phyloP scores from a whole-genome alignment of 2,329 filamentous ascomycete genomes.

The Verticillium nonalfalfae region DNA sequence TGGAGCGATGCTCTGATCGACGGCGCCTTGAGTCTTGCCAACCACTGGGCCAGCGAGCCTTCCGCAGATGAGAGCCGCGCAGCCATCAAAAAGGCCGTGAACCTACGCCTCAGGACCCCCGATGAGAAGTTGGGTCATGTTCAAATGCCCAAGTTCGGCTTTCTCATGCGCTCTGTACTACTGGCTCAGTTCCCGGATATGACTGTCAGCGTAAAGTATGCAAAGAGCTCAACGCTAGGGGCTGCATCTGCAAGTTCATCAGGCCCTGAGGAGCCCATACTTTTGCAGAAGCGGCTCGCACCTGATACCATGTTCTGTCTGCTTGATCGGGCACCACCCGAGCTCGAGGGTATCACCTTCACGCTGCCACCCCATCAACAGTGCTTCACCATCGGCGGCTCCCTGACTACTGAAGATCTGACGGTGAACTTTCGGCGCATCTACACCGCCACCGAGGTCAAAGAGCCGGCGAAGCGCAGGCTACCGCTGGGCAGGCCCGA shows the following conservation, averaged over 20 bases:
- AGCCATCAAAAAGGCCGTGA: slow-evolving; percentile 19
- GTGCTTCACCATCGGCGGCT: slow-evolving; percentile 16
- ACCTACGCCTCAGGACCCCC: slow-evolving; percentile 16
- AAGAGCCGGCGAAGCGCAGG: too few relatives aligned
- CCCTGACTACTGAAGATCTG: slow-evolving; percentile 5
- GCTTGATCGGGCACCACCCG: slow-evolving; percentile 10
- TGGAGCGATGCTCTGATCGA: slow-evolving; percentile 37
- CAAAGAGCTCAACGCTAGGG: slow-evolving; percentile 14
- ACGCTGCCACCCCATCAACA: slow-evolving; percentile 30
- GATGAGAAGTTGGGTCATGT: too few relatives aligned
- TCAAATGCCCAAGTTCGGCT: slow-evolving; percentile 26
- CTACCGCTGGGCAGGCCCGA: too few relatives aligned
- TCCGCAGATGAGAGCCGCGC: slow-evolving; percentile 18
- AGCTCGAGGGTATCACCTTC: too few relatives aligned
- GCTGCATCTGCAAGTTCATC: too few relatives aligned
- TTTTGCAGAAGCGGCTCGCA: slow-evolving; percentile 6
- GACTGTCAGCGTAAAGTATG: slow-evolving; percentile 10
- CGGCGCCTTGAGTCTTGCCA: slow-evolving; percentile 32
- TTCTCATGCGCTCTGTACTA: slow-evolving; percentile 28
- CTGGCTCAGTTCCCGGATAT: slow-evolving; percentile 30
- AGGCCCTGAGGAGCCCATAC: too few relatives aligned
- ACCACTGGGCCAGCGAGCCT: slow-evolving; percentile 19
- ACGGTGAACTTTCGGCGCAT: too few relatives aligned
- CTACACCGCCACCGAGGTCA: too few relatives aligned
- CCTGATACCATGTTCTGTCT: slow-evolving; percentile 17